Evolutionary conservation across 2,329 filamentous ascomycete species (phyloP), one percentile per base, ranked within the genome.

Genomic region (Aspergillus clavatus): DNA sequence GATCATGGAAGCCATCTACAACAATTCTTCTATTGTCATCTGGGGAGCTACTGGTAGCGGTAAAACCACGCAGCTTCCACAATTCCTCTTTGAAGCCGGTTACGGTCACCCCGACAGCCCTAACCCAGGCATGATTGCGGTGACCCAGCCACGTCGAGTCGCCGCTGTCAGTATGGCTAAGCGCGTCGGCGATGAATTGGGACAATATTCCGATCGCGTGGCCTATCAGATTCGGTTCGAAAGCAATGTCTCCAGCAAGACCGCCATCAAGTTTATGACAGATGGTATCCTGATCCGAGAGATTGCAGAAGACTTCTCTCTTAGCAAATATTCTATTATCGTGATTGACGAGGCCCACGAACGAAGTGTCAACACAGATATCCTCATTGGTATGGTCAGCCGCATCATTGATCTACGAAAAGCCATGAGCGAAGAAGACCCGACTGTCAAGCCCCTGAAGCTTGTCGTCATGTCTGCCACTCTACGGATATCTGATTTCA

Each of bases 401-500:
- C 82, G 91, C 60, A 89, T 97, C 26, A 87, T 96, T 38, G 88
- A 89, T 55, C 72, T 96, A 43, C 81, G 93, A 47, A 80, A 84
- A 42, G 81, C 88, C 29, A 78, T 96, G 70, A 80, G 81, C 6
- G 72, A 79, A 48, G 85, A 93, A 63, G 80, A 93, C 48, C 72
- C 83, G 0, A 79, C 80, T 1, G 71, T 86, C 22, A 84, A 83
- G 53, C 89, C 90, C 0, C 70, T 98, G 42, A 98, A 97, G 69
- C 77, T 98, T 7, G 81, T 98, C 48, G 95, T 98, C 69, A 98
- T 98, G 94, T 97, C 91, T 48, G 93, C 93, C 35, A 98, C 93
- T 2, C 75, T 98, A 26, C 79, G 89, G 47, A 87, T 97, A 37
- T 87, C 89, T 10, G 91, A 97, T 61, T 87, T 98, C 56, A 89